phyloP scores from a whole-genome alignment of 352 stramenopile genomes.

The Sclerospora graminicola region DNA sequence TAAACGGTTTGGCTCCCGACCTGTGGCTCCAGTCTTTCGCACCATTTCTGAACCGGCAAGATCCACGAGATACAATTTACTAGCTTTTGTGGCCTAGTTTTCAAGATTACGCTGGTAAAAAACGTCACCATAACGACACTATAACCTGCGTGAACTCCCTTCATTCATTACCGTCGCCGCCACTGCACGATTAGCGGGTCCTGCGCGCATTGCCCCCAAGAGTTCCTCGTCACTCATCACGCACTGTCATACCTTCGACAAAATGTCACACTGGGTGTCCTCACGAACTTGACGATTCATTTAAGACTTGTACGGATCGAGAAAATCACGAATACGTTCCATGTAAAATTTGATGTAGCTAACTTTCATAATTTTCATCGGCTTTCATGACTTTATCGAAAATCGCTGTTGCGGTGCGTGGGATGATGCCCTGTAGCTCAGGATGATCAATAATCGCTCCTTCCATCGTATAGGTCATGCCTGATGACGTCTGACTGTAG shows the following conservation, averaged over 20 bases:
- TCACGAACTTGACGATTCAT: conserved; percentile 87
- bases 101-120: conserved; percentile 76
- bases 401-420: conserved; percentile 78
- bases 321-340: no score
- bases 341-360: no score
- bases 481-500: conserved; percentile 86
- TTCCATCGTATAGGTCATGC: conserved; percentile 34
- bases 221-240: conserved; percentile 88
- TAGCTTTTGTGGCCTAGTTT: conserved; percentile 82
- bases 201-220: conserved; percentile 71
- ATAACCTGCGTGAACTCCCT: conserved; percentile 83
- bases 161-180: conserved; percentile 92
- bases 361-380: no score
- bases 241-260: conserved; percentile 91
- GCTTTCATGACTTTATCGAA: conserved; percentile 82
- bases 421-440: conserved; percentile 81
- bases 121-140: conserved; percentile 90
- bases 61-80: no score
- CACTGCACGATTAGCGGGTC: conserved; percentile 74
- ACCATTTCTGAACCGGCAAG: conserved; percentile 92
- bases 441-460: conserved; percentile 72
- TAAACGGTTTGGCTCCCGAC: conserved; percentile 93
- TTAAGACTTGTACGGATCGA: conserved; percentile 87
- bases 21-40: conserved; percentile 85
- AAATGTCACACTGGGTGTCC: conserved; percentile 83